phyloP scores from a whole-genome alignment of 176 grass and related monocot genomes.

The Melocanna baccifera region DNA sequence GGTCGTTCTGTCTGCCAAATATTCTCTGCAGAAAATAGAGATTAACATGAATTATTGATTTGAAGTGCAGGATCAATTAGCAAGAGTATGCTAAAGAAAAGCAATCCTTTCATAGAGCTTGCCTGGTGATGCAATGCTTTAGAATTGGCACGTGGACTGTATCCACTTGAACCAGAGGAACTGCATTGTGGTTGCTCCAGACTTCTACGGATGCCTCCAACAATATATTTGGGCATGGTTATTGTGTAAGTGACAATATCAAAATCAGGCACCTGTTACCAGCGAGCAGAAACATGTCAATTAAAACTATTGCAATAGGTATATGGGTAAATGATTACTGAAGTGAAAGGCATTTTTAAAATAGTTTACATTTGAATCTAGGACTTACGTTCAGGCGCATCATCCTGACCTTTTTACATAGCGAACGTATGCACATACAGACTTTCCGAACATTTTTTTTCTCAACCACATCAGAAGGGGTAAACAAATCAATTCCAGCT shows the following conservation, averaged over 20 bases:
- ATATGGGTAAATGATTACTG: background rate
- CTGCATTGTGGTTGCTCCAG: slow-evolving; percentile 67
- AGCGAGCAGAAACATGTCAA: slow-evolving; percentile 3
- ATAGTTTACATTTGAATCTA: background rate
- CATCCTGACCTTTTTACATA: slow-evolving; percentile 63
- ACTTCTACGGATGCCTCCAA: slow-evolving; percentile 71
- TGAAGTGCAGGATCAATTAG: background rate
- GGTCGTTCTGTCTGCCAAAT: slow-evolving; percentile 32
- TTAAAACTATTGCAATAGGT: background rate
- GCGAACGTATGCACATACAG: slow-evolving; percentile 83
- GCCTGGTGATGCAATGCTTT: slow-evolving; percentile 40
- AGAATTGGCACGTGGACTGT: slow-evolving; percentile 30
- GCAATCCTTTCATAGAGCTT: slow-evolving; percentile 23
- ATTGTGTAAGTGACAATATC: slow-evolving; percentile 83
- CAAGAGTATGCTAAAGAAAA: background rate
- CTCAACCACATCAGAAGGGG: slow-evolving; percentile 85
- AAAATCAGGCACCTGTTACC: slow-evolving; percentile 81
- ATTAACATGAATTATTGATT: slow-evolving; percentile 8
- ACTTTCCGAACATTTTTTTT: slow-evolving; percentile 81
- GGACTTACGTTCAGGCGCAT: slow-evolving; percentile 63
- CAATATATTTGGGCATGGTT: slow-evolving; percentile 87
- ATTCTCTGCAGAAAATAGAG: slow-evolving; percentile 32
- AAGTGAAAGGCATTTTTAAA: background rate
- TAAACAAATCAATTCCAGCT: slow-evolving; percentile 84
- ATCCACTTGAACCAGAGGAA: slow-evolving; percentile 62